Evolutionary conservation across 371 early-diverging fungal species (phyloP).

Genomic region (Mucor velutinosus): DNA sequence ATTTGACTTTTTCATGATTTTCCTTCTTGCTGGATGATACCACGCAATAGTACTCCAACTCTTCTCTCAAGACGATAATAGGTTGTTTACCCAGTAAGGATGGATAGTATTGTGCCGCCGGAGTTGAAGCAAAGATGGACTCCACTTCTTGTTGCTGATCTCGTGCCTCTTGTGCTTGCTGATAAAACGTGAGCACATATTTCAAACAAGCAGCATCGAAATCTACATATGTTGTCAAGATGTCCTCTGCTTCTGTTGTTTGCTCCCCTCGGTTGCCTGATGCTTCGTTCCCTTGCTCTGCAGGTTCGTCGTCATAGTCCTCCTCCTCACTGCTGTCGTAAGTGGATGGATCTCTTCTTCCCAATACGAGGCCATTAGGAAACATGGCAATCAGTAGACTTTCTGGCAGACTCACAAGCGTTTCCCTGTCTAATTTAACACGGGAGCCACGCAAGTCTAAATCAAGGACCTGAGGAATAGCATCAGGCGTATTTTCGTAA

Average conservation of each 20-base stretch:
- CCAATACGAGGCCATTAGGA: conserved; percentile 69
- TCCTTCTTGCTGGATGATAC: conserved; percentile 34
- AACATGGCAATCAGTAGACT: conserved; percentile 77
- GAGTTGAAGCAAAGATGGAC: conserved; percentile 6
- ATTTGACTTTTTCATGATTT: conserved; percentile 47
- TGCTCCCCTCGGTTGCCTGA: conserved; percentile 20
- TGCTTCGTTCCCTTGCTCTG: conserved; percentile 42
- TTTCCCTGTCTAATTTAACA: conserved; percentile 70
- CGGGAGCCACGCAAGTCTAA: conserved; percentile 69
- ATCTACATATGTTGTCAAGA: conserved; percentile 57
- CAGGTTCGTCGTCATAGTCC: conserved; percentile 44
- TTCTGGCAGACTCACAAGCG: conserved; percentile 69
- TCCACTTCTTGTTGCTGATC: conserved; percentile 19
- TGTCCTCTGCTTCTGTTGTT: conserved; percentile 20
- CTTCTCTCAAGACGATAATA: conserved; percentile 61
- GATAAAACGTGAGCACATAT: conserved; percentile 55
- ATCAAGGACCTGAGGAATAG: conserved; percentile 61
- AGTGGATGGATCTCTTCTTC: conserved; percentile 33
- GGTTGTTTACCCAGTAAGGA: conserved; percentile 69
- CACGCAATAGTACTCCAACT: conserved; percentile 61
- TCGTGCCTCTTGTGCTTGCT: conserved; percentile 29
- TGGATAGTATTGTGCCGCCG: conserved; percentile 39
- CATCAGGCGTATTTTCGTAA: conserved; percentile 26
- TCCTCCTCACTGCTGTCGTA: conserved; percentile 41
- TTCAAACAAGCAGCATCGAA: conserved; percentile 57